Percentiles rank a stretch among this genome's conserved stretches.
Evolutionary conservation across 768 basidiomycete species (phyloP).

Genomic region (Mrakia frigida): DNA sequence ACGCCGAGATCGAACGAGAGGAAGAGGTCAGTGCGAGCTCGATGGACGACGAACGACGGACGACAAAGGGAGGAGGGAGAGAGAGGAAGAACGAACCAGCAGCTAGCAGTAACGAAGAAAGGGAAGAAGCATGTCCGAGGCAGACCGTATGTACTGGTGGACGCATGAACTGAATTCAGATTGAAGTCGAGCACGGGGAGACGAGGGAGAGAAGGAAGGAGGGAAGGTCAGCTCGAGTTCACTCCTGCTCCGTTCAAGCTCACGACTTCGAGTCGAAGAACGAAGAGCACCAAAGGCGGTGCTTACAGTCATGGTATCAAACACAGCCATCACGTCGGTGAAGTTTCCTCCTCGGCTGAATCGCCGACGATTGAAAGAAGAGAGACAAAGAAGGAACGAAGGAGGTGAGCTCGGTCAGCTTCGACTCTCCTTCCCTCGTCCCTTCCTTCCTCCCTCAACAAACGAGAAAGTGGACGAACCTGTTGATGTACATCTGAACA

Average conservation of each 20-base stretch:
- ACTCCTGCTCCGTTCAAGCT: too few species aligned
- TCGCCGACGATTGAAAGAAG: too few species aligned
- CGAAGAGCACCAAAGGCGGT: neutral
- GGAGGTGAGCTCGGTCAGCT: neutral
- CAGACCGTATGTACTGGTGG: constrained; percentile 96
- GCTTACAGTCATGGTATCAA: constrained; percentile 71
- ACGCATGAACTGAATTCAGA: constrained; percentile 38
- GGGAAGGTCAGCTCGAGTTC: neutral
- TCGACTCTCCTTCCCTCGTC: neutral
- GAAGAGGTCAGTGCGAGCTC: constrained; percentile 27
- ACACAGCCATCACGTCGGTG: constrained; percentile 51
- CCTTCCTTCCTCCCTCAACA: neutral
- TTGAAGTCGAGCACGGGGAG: neutral
- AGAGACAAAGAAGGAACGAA: neutral
- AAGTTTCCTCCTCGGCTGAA: constrained; percentile 21
- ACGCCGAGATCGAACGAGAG: neutral
- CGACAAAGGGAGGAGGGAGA: neutral
- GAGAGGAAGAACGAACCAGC: constrained; percentile 52
- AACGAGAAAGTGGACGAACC: constrained; percentile 45
- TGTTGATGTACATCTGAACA: constrained; percentile 92
- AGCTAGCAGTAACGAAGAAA: constrained; percentile 88
- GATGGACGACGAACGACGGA: neutral
- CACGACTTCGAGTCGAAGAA: neutral
- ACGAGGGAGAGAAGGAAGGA: neutral
- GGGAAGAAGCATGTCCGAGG: constrained; percentile 88